These are phyloP conservation scores for Pythium sukuiense DNA, from an alignment of 352 stramenopile genomes.

Conservation along the genomic window DNA sequence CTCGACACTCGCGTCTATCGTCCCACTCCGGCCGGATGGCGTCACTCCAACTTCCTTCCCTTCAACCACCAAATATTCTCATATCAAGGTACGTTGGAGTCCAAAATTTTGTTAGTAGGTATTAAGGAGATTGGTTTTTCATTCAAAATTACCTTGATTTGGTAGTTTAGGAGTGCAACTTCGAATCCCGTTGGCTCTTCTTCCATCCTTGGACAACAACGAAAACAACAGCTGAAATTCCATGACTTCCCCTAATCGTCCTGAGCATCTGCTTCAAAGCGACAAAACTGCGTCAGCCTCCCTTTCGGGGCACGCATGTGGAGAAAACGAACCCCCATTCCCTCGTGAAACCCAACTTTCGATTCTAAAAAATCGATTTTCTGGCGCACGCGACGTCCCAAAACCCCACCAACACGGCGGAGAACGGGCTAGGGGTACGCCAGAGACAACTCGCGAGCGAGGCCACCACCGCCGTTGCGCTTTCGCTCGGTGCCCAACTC, in stretches of 20 bases:
- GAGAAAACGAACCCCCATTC: not conserved
- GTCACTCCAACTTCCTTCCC: conserved; percentile 15
- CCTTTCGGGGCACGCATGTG: not conserved
- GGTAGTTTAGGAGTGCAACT: no score
- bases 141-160: no score
- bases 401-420: not conserved
- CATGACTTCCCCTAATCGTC: not conserved
- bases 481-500: not conserved
- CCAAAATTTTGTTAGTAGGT: not conserved
- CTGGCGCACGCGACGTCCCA: not conserved
- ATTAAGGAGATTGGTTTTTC: not conserved
- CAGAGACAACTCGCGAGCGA: conserved; percentile 18
- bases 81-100: conserved; percentile 1
- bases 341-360: not conserved
- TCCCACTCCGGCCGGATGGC: conserved; percentile 14
- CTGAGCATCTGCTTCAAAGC: not conserved
- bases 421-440: conserved; percentile 25
- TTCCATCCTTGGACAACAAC: no score
- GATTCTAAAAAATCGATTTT: conserved; percentile 16
- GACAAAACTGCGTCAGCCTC: not conserved
- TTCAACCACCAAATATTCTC: conserved; percentile 4
- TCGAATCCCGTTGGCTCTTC: no score
- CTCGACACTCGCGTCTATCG: conserved; percentile 12
- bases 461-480: not conserved
- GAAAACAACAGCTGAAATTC: not conserved